Base-by-base conservation (phyloP, 2,329 filamentous ascomycete species). In the Pseudogymnoascus sp. region DNA sequence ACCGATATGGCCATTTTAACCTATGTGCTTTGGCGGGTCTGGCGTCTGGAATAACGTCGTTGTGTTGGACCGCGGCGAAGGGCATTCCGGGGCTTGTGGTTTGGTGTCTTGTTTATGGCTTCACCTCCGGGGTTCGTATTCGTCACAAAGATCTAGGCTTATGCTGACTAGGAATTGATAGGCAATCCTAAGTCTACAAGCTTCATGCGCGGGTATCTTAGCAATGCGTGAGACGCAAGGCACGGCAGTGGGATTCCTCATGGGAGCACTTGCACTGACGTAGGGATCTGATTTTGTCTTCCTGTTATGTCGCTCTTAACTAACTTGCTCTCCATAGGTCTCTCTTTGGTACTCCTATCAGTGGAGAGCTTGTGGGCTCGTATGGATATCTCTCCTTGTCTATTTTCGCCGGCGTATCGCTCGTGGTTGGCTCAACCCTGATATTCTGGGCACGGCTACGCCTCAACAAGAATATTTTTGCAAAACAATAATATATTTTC, bases 101-200 rank as follows among this genome's bases (percentile, higher is more conserved):
- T 3, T 53, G 69, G 2, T 64, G 62, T 23, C 44, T 71, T 15
- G 63, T 65, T 6, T 67, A 68, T 60, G 68, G 66, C 3, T 65
- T 70, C 46, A 60, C 62, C 5, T 70, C 64, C 26, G 66, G 65
- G 11, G 68, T 62, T 62, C 50, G 63, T 65, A 60, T 26, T 50
- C 17, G 19, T 31, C 6, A 29, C 6, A 29, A 56, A 33, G 50
- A 21, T 33, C n/a, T 35, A 33, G 60, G 19, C 37, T n/a, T 26
- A 4, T 31, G 19, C 13, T 35, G 19, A 53, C 56, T 63, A 13
- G 63, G 38, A 6, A 38, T 35, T 50, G 6, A 21, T 38, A 68
- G 65, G 68, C 62, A 10, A 65, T 70, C 11, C 68, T 69, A 13
- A 66, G 68, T 44, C 53, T 70, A 13, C 67, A 70, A 64, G 67